Base-by-base conservation (phyloP, 139 green algal species). In the Coccomyxa sp. region DNA sequence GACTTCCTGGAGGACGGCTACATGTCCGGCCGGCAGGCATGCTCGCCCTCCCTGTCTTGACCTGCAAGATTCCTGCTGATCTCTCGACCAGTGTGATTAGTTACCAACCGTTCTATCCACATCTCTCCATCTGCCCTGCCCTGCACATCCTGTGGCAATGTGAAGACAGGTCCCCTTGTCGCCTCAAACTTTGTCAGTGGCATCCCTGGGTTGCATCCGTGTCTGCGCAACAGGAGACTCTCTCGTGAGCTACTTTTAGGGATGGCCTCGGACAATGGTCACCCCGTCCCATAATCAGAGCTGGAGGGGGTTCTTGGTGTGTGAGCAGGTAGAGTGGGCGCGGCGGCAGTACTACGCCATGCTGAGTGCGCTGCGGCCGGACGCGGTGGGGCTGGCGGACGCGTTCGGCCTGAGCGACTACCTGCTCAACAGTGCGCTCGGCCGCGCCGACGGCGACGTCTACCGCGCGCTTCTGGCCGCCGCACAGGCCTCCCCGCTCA, bases 341-440 rank as follows among this genome's bases (percentile, higher is more conserved):
- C 90, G 93, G 13, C 67, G 76, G 31, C 59, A 84, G 28, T 86
- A 94, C 77, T 88, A 91, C 13, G 58, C n/a, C n/a, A 86, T 96
- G 82, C 87, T 95, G 67, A 60, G 63, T 25, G 91, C 82, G 32
- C 74, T 97, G 84, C 90, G 95, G 21, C 92, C 93, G 71, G 91
- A 98, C 84, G 95, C 95, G 0, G 91, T 98, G 14, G 85, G 87
- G 10, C 88, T 98, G 83, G 93, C 96, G 58, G 95, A 98, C 85
- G 86, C 88, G 14, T 97, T 97, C 84, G 94, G 80, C 67, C 91
- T 94, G 82, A 81, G 91, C 15, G 95, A 98, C 91, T 98, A 96
- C 84, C 67, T 90, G 63, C 89, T 98, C 60, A 93, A 96, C 90
- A 92, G 83, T 18, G 94, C 93, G 10, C 85, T 97, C 79, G 95